phyloP scores from a whole-genome alignment of 2,329 filamentous ascomycete species.

The Trichoderma koningiopsis region DNA sequence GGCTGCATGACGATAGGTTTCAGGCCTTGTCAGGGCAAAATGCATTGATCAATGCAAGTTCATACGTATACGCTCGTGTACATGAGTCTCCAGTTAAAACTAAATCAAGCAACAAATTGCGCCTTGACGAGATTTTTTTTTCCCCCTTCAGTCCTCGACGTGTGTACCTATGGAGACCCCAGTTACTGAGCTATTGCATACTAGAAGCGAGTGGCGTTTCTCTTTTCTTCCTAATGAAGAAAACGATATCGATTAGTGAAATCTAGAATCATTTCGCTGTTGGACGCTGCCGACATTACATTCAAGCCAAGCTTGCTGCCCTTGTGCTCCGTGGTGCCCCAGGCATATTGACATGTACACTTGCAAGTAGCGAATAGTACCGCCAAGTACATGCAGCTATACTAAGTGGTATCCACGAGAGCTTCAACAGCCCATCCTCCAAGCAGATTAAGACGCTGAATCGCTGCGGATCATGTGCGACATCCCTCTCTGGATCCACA shows the following conservation, averaged over 20 bases:
- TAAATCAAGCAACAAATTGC: not conserved
- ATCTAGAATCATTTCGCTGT: not conserved
- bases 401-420: not conserved
- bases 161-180: not conserved
- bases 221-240: not conserved
- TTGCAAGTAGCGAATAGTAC: not conserved
- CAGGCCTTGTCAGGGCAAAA: not conserved
- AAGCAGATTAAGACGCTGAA: constrained; percentile 33
- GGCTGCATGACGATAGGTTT: not conserved
- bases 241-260: not conserved
- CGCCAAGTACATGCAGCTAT: not conserved
- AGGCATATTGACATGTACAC: not conserved
- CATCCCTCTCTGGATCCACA: constrained; percentile 35
- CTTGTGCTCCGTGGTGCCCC: not conserved
- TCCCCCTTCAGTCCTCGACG: not conserved
- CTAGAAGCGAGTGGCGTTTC: not conserved
- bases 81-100: not conserved
- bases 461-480: constrained; percentile 37
- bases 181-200: not conserved
- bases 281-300: not conserved
- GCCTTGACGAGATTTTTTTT: constrained; percentile 1
- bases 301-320: not conserved
- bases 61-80: not conserved
- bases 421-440: constrained; percentile 29
- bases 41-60: not conserved